Base-by-base conservation (phyloP, 305 asterid species). In the Plantago lanceolata region DNA sequence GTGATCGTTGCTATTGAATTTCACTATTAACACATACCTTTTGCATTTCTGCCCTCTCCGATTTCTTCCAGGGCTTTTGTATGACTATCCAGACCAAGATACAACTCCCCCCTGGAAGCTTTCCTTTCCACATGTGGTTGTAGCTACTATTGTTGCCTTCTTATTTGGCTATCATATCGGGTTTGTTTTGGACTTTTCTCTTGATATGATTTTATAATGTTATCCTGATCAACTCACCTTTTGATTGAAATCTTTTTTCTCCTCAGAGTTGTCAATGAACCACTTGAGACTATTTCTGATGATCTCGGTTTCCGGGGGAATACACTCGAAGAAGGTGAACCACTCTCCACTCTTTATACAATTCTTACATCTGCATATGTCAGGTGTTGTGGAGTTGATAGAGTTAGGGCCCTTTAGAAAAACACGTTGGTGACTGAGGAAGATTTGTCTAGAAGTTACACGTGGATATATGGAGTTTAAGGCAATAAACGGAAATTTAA, bases 81-180 rank as follows among this genome's bases (percentile, higher is more conserved):
- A 67, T 65, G 72, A 72, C 26, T 73, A 54, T 52, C 61, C 65
- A 72, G 87, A 75, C 61, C 84, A 73, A 72, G 84, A 79, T 57
- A 59, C 73, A 57, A 59, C 82, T 69, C 98, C 96, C 43, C 82
- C 93, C 15, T 92, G 96, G 96, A 89, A 81, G 79, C 86, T 67
- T 62, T 92, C 97, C 57, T 72, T 88, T 15, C 98, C 96, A 3
- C 90, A 92, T 66, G 96, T 87, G 56, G 81, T 92, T 33, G 93
- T 75, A 37, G 98, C 98, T 57, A 80, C 93, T 48, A 64, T 80
- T 26, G 91, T 84, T 68, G 71, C 96, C 61, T 87, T 92, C 73
- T 83, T 92, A 70, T 89, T 84, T 72, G 98, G 98, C 75, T 92
- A 92, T 79, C 98, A 92, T 79, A 85, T 92, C 49, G 98, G 96